Base-by-base conservation (phyloP, 129 eudicot species). In the Dittrichia graveolens region DNA sequence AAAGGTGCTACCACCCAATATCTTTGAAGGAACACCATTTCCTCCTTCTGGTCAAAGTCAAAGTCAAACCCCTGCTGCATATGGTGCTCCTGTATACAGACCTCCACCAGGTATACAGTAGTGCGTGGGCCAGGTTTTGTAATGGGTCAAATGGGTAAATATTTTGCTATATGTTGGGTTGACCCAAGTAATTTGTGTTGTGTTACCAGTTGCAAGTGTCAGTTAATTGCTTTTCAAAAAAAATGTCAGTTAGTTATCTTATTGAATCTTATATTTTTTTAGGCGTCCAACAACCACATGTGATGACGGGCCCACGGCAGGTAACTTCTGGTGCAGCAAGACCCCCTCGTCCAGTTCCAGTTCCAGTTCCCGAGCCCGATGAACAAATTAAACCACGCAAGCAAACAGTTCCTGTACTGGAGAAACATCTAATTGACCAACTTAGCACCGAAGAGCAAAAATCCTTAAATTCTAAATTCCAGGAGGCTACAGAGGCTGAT, bases 371-470 rank as follows among this genome's bases (percentile, higher is more conserved):
- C 41, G 84, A 75, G 70, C n/a, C 39, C 18, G 92, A 88, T 59
- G 97, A 91, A 53, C 91, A 64, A 60, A 81, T 86, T 48, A 77
- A 79, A 65, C 96, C 80, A 70, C 93, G 67, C 43, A 91, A 86
- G 66, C 84, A 87, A 7, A 86, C 82, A 72, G 92, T 91, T 78
- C 97, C 97, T 11, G 87, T 73, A 34, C 81, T 91, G 82, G 97
- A 91, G 90, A 91, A 88, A 85, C 83, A 91, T 82, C 83, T 88
- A 39, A 77, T 91, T 56, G 92, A 88, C 73, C 97, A 91, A 77
- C 93, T 91, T 72, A 88, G 97, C 68, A 79, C 78, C 41, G 97
- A 88, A 76, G 97, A 91, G 83, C 97, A 91, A 79, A 82, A 88
- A 62, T 70, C 93, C 5, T 81, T 91, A 63, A 86, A 84, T 76